These are phyloP conservation scores for Penicillium sp. DNA, from an alignment of 2,329 filamentous ascomycete genomes.

Conservation along the genomic window DNA sequence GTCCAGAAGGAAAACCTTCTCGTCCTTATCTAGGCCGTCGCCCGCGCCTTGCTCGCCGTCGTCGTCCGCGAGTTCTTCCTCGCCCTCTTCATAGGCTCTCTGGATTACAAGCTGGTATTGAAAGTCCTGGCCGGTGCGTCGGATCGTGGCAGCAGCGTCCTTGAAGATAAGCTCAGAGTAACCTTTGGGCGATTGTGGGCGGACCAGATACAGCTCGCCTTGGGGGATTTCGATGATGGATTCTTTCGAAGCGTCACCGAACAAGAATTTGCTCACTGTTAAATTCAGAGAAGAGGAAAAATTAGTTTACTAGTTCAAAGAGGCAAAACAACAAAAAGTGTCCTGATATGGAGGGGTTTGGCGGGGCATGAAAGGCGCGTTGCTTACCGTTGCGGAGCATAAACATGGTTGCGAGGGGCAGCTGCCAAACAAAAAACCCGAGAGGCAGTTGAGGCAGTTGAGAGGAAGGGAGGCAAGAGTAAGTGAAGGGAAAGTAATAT, in stretches of 20 bases:
- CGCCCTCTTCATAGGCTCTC: conserved; percentile 92
- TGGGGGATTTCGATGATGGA: conserved; percentile 88
- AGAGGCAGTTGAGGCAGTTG: background rate
- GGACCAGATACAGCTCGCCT: conserved; percentile 93
- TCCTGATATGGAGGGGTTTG: conserved; percentile 19
- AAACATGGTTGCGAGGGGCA: conserved; percentile 42
- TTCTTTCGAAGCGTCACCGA: conserved; percentile 80
- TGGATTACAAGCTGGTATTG: conserved; percentile 97
- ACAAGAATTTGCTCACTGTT: conserved; percentile 82
- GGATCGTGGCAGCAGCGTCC: conserved; percentile 84
- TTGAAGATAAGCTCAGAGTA: conserved; percentile 99
- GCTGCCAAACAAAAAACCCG: conserved; percentile 14
- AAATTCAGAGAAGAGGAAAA: background rate
- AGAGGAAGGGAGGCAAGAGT: background rate
- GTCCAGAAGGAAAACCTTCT: conserved; percentile 95
- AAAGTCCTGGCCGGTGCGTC: conserved; percentile 85
- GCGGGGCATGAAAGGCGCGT: conserved; percentile 20
- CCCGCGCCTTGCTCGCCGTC: conserved; percentile 71
- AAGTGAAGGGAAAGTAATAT: conserved; percentile 2
- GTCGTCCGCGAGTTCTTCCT: conserved; percentile 86
- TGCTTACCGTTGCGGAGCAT: conserved; percentile 50
- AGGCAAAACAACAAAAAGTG: background rate
- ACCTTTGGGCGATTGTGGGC: conserved; percentile 87
- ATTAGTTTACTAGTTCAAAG: conserved; percentile 3
- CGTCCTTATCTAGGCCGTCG: conserved; percentile 84